Base-by-base conservation (phyloP, 2,329 filamentous ascomycete species). In the Simplicillium sp. region DNA sequence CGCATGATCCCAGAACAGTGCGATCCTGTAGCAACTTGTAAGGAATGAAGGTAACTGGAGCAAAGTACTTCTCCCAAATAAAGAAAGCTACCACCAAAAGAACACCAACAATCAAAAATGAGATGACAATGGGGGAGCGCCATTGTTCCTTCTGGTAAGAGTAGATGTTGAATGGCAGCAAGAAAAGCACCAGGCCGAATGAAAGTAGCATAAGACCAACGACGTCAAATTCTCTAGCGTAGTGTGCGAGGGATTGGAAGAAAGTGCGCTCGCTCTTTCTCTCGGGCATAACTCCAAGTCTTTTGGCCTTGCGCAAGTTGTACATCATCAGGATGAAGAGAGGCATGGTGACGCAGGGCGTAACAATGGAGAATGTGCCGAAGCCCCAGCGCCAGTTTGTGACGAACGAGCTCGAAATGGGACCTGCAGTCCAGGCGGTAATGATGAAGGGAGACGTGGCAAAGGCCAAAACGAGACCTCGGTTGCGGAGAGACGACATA, bases 351-450 rank as follows among this genome's bases (percentile, higher is more conserved):
- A 36, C 38, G 11, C 48, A 59, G 2, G 75, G 74, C 13, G 75
- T 50, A 41, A 79, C 68, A 49, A 80, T 75, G 34, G 70, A 66
- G 58, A 76, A 80, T 47, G 67, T 67, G 29, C 75, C 75, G 48
- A 76, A 82, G 3, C 68, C 78, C 79, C 79, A 83, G 37, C 75
- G 68, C 71, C 75, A 82, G 20, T 25, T 25, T 63, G 11, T 67
- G 58, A 3, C 59, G 49, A 32, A 74, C 62, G 46, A 80, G 12
- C 70, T 60, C 0, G 73, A 73, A 39, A 79, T 70, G 25, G 64
- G 68, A 2, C 75, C 68, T 3, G 77, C 75, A 36, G 75, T 67
- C 61, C 75, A 84, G 3, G 77, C 74, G 2, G 78, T 81, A 43
- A 73, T 69, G n/a, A 38, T 39, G 43, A 57, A 62, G 1, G 61